A percentile compares a stretch with the other conserved stretches of the same genome.
Conservation (phyloP, 179 eudicot genomes). For the Silene noctiflora region DNA sequence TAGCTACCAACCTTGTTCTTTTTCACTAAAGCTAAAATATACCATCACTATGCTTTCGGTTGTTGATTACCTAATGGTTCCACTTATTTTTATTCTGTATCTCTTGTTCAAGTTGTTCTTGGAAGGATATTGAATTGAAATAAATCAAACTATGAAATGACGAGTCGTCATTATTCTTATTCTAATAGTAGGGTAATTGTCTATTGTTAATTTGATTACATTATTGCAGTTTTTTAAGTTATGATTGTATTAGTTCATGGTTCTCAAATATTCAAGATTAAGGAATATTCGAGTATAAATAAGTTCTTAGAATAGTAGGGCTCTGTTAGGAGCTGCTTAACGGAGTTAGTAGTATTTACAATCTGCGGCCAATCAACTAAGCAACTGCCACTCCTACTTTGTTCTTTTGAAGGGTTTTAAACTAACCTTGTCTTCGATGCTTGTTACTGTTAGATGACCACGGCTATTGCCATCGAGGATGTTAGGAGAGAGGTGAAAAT, state of each 20-base stretch:
- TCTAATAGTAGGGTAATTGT: not conserved
- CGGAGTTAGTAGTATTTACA: not conserved
- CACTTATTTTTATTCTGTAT: too few relatives aligned
- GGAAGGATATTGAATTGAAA: not conserved
- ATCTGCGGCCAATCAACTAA: not conserved
- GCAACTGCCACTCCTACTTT: not conserved
- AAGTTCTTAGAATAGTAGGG: not conserved
- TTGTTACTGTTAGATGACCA: slow-evolving; percentile 55
- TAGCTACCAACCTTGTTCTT: not conserved
- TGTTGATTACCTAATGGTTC: not conserved
- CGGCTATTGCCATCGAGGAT: slow-evolving; percentile 78
- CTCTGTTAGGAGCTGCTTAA: too few relatives aligned
- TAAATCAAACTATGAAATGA: not conserved
- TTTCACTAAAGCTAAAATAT: not conserved
- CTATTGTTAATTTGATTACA: not conserved
- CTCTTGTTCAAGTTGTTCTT: not conserved
- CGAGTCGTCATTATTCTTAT: not conserved
- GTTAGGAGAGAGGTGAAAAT: slow-evolving; percentile 77
- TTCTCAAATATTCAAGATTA: not conserved
- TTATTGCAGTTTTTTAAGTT: not conserved
- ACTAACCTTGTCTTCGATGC: slow-evolving; percentile 15
- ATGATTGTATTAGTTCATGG: not conserved
- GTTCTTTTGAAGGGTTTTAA: not conserved
- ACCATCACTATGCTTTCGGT: not conserved
- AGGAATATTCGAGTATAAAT: not conserved